Evolutionary conservation across 2,329 filamentous ascomycete species (phyloP).

Genomic region (Venturia effusa): DNA sequence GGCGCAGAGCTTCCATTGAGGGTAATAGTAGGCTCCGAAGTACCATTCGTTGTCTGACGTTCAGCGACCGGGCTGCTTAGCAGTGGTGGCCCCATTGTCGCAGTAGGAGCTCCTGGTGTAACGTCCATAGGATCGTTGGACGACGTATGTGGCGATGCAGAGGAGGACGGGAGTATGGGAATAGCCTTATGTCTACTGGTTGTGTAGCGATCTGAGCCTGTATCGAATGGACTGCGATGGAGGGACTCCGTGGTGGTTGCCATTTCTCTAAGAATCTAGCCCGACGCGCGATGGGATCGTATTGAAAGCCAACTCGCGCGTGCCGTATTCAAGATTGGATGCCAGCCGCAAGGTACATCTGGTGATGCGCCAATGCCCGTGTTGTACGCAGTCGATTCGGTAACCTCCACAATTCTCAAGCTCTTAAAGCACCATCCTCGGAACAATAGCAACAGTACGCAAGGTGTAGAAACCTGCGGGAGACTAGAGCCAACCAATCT

Average conservation of each 20-base stretch:
- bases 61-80: conserved; percentile 9
- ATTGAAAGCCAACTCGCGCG: background rate
- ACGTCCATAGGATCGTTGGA: conserved; percentile 46
- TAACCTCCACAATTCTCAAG: background rate
- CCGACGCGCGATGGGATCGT: background rate
- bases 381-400: background rate
- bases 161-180: conserved; percentile 39
- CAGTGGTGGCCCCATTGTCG: conserved; percentile 37
- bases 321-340: background rate
- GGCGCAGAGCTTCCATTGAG: conserved; percentile 32
- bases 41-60: conserved; percentile 29
- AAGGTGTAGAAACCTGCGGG: background rate
- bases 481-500: background rate
- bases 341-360: background rate
- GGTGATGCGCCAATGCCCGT: background rate
- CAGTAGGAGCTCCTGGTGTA: conserved; percentile 26
- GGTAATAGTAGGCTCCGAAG: conserved; percentile 19
- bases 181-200: conserved; percentile 35
- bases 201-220: conserved; percentile 28
- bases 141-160: conserved; percentile 28
- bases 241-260: conserved; percentile 33
- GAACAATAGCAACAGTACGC: background rate
- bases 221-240: conserved; percentile 34
- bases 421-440: background rate
- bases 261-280: conserved; percentile 21